phyloP scores from a whole-genome alignment of 1,284 basidiomycete species.

The Ustilago sp. region DNA sequence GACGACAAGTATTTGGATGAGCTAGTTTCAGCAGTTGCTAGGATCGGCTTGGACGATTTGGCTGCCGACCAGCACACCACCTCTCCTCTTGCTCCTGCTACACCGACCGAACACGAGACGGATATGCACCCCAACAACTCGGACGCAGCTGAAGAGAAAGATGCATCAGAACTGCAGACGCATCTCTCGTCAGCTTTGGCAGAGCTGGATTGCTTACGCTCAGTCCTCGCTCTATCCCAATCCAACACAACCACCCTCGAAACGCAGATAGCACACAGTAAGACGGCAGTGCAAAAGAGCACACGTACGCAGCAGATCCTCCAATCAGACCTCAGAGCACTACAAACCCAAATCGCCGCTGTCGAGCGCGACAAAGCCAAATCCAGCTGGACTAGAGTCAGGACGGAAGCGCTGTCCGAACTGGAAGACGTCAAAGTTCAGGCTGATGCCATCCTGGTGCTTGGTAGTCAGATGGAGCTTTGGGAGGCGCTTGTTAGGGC shows the following conservation, averaged over 20 bases:
- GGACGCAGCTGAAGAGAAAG: not conserved
- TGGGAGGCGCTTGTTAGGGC: slow-evolving; percentile 25
- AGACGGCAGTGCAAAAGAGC: not conserved
- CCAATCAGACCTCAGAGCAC: slow-evolving; percentile 2
- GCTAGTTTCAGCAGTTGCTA: slow-evolving; percentile 34
- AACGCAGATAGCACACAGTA: slow-evolving; percentile 3
- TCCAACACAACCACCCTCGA: slow-evolving; percentile 9
- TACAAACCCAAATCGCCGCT: slow-evolving; percentile 19
- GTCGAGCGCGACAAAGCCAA: slow-evolving; percentile 23
- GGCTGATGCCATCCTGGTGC: slow-evolving; percentile 29
- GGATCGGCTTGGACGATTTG: slow-evolving; percentile 33
- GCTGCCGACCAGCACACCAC: slow-evolving; percentile 2
- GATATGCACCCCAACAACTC: not conserved
- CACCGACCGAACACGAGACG: too few species aligned
- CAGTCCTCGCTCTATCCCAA: slow-evolving; percentile 13
- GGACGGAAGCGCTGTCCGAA: slow-evolving; percentile 28
- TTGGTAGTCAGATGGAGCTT: slow-evolving; percentile 17
- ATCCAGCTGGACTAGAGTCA: slow-evolving; percentile 11
- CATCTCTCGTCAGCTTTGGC: slow-evolving; percentile 13
- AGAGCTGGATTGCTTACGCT: slow-evolving; percentile 13
- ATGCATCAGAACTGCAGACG: not conserved
- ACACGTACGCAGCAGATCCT: slow-evolving; percentile 2
- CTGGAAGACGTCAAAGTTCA: slow-evolving; percentile 36
- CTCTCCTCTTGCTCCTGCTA: not conserved
- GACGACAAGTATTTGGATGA: slow-evolving; percentile 41